Evolutionary conservation across 2,329 filamentous ascomycete species (phyloP).

Genomic region (Neophaeococcomyces aloes): DNA sequence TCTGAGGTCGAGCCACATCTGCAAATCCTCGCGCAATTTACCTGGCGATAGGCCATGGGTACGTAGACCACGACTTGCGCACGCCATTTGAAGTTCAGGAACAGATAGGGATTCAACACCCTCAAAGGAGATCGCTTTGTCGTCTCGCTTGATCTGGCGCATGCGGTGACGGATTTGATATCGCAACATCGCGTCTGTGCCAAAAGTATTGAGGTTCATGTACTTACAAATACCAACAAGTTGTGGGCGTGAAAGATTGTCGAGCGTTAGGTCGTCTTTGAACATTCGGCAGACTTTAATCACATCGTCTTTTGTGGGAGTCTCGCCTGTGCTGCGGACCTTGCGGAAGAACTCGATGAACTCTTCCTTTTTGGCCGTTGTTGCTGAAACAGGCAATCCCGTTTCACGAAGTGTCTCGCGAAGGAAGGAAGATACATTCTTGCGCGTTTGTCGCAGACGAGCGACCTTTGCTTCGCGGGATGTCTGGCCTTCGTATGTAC

Average conservation of each 20-base stretch:
- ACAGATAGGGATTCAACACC: slow-evolving; percentile 91
- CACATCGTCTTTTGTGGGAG: slow-evolving; percentile 77
- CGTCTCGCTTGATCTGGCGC: slow-evolving; percentile 98
- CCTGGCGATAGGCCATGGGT: slow-evolving; percentile 86
- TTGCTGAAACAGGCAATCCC: slow-evolving; percentile 75
- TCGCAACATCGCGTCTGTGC: slow-evolving; percentile 93
- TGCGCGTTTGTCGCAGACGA: slow-evolving; percentile 70
- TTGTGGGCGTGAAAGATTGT: slow-evolving; percentile 92
- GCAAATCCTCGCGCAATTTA: slow-evolving; percentile 75
- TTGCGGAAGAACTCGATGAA: slow-evolving; percentile 97
- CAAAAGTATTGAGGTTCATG: slow-evolving; percentile 94
- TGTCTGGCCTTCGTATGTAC: slow-evolving; percentile 88
- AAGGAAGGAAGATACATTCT: slow-evolving; percentile 86
- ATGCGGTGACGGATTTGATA: slow-evolving; percentile 96
- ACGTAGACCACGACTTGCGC: slow-evolving; percentile 80
- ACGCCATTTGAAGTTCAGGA: slow-evolving; percentile 81
- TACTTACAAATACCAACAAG: slow-evolving; percentile 96
- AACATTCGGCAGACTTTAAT: slow-evolving; percentile 99
- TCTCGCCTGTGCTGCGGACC: slow-evolving; percentile 79
- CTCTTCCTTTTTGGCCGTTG: slow-evolving; percentile 81
- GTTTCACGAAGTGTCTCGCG: slow-evolving; percentile 82
- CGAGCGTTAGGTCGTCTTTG: slow-evolving; percentile 91
- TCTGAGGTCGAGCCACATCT: slow-evolving; percentile 88
- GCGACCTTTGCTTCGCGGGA: slow-evolving; percentile 82
- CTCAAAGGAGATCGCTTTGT: slow-evolving; percentile 86